These are phyloP conservation scores for Solanum dulcamara DNA, from an alignment of 257 asterid species.

Conservation along the genomic window DNA sequence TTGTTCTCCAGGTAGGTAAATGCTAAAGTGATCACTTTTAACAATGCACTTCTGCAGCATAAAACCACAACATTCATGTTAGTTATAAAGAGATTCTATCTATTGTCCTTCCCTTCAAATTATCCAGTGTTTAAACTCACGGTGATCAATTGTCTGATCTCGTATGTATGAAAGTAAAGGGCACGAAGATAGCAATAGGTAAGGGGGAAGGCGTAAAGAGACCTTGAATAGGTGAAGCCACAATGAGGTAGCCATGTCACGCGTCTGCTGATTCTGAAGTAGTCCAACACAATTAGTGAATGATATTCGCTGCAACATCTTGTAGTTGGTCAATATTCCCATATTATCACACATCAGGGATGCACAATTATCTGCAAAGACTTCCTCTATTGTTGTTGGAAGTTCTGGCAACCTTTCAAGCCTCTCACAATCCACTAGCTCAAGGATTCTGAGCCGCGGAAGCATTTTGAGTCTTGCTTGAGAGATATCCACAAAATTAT, in stretches of 20 bases:
- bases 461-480: background rate
- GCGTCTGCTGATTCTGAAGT: background rate
- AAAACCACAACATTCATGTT: background rate
- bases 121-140: background rate
- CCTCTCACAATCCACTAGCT: background rate
- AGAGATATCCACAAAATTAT: background rate
- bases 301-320: background rate
- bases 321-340: background rate
- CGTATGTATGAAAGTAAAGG: background rate
- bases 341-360: background rate
- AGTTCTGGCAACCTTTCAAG: conserved; percentile 1
- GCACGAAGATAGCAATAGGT: background rate
- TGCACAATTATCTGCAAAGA: background rate
- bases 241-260: background rate
- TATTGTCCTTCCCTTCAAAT: no score
- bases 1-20: background rate
- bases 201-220: background rate
- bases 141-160: background rate
- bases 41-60: background rate
- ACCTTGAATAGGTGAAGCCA: background rate
- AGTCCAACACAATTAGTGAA: background rate
- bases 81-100: background rate
- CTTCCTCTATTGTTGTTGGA: background rate
- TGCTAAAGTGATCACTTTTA: background rate
- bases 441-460: background rate